Base-by-base conservation (phyloP, 805 yeast genomes). In the Huiozyma sinensis region DNA sequence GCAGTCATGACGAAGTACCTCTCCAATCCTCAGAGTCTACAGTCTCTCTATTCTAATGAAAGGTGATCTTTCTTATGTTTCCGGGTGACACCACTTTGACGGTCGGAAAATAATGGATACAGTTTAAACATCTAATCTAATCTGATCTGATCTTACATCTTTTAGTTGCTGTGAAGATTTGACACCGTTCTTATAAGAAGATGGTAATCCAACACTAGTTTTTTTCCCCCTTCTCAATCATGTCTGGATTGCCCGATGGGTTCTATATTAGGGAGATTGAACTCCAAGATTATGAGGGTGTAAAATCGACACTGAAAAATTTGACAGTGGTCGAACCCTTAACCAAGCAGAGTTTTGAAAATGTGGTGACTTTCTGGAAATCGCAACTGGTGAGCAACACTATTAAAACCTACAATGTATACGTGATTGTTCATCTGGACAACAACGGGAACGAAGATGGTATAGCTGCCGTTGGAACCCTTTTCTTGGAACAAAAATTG, bases 271-370 rank as follows among this genome's bases (percentile, higher is more conserved):
- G 96, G 53, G 69, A 77, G 28, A 60, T 84, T 27, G 61, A 67
- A 44, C 50, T 60, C 6, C 52, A 67, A 0, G 97, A 89, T 62
- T 79, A 71, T 58, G 61, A 66, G 33, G 73, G 75, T n/a, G 81
- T 80, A 7, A 65, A 82, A 28, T 73, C 73, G 30, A 78, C 85
- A 0, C 67, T 92, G 39, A 61, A 69, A 9, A 83, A 75, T 3
- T 70, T 90, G 50, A 92, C 97, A 8, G 76, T 83, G 0, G 96
- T 92, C 5, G 98, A 97, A 0, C 71, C 75, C 6, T 72, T 92
- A 30, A 58, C 80, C 2, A 48, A 57, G 27, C 65, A 60, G 7
- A 64, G 71, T 45, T 90, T 83, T 60, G 56, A 56, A 2, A 64
- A 64, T 5, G 71, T 78, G 31, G 60, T 83, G 33, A 67, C 68